A percentile compares a stretch with the other conserved stretches of the same genome.
phyloP scores from a whole-genome alignment of 331 rosid species.

The Malus hybrid region DNA sequence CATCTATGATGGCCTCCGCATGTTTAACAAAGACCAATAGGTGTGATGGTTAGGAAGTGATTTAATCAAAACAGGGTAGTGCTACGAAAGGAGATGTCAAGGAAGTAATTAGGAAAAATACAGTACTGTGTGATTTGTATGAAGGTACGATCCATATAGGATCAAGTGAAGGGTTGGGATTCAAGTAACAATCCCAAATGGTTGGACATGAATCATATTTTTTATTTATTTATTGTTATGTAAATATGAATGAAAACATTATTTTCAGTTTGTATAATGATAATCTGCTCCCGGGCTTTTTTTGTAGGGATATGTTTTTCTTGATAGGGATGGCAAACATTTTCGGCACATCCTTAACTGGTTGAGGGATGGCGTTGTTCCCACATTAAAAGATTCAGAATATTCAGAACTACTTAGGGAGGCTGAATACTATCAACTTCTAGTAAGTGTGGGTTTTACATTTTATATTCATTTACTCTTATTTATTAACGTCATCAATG shows the following conservation, averaged over 20 bases:
- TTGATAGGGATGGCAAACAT: constrained; percentile 88
- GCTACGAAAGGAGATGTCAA: neutral
- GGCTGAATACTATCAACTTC: constrained; percentile 88
- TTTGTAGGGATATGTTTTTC: constrained; percentile 72
- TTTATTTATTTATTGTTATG: neutral
- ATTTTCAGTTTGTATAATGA: neutral
- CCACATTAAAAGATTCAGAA: constrained; percentile 52
- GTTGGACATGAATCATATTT: neutral
- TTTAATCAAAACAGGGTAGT: neutral
- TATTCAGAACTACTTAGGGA: constrained; percentile 63
- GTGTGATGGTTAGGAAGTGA: neutral
- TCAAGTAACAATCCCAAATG: neutral
- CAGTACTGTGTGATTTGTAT: neutral
- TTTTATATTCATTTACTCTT: neutral
- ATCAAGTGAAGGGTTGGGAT: neutral
- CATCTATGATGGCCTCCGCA: too few species aligned
- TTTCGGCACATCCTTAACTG: constrained; percentile 93
- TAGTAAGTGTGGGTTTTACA: constrained; percentile 36
- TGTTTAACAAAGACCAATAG: neutral
- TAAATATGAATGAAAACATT: neutral
- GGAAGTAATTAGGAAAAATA: neutral
- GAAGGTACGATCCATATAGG: neutral
- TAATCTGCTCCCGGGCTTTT: neutral
- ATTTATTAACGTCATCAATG: neutral
- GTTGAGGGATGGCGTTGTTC: constrained; percentile 81